Conservation (phyloP, 352 stramenopile genomes). For the Globisporangium spinosum region DNA sequence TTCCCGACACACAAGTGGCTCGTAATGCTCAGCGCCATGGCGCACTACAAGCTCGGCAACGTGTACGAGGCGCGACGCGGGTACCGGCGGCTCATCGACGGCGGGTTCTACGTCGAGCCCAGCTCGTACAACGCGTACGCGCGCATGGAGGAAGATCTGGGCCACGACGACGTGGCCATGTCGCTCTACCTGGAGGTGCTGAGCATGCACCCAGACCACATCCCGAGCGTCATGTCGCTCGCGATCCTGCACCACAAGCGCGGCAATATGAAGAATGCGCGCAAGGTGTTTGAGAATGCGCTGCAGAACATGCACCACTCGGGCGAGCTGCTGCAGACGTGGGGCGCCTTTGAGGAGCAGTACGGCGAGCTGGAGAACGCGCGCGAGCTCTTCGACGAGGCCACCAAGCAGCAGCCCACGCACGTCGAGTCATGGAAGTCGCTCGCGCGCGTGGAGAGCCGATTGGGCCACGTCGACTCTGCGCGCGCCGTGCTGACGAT, state of each 20-base stretch:
- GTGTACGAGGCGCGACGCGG: slow-evolving; percentile 64
- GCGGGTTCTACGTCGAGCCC: slow-evolving; percentile 65
- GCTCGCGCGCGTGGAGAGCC: slow-evolving; percentile 60
- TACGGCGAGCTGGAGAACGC: slow-evolving; percentile 65
- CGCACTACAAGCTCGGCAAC: slow-evolving; percentile 76
- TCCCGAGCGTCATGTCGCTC: slow-evolving; percentile 77
- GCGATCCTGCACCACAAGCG: slow-evolving; percentile 59
- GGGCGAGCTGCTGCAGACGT: slow-evolving; percentile 58
- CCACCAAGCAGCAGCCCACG: slow-evolving; percentile 60
- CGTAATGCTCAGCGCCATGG: slow-evolving; percentile 70
- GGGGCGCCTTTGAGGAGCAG: slow-evolving; percentile 75
- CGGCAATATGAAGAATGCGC: slow-evolving; percentile 39
- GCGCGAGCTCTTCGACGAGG: slow-evolving; percentile 70
- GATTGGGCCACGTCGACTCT: slow-evolving; percentile 54
- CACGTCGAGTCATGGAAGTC: slow-evolving; percentile 64
- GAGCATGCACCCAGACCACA: slow-evolving; percentile 54
- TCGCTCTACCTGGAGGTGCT: slow-evolving; percentile 63
- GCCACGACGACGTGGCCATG: slow-evolving; percentile 62
- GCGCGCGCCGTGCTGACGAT: slow-evolving; percentile 61
- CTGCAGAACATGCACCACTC: slow-evolving; percentile 53
- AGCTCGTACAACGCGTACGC: slow-evolving; percentile 82
- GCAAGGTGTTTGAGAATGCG: slow-evolving; percentile 65
- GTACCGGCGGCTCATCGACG: slow-evolving; percentile 72
- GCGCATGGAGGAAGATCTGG: slow-evolving; percentile 79
- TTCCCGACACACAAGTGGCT: slow-evolving; percentile 86